Evolutionary conservation across 352 stramenopile species (phyloP), one percentile per base, ranked within the genome.

Genomic region (Phytophthora hybrid): DNA sequence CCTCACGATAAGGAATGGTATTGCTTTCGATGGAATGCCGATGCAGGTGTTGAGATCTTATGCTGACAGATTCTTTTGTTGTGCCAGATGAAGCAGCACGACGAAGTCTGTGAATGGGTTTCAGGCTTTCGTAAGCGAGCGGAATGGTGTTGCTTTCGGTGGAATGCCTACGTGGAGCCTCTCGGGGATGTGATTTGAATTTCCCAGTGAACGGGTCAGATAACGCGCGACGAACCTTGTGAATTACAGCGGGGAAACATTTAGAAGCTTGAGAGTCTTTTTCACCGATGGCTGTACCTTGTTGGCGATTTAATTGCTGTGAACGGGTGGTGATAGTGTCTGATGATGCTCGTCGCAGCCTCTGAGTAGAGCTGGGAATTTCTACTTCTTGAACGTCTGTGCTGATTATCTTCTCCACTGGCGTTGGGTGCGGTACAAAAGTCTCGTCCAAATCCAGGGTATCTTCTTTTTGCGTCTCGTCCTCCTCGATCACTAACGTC

Each of bases 381-480:
- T 41, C 3, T n/a, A 32, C 51, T 2, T 18, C 16, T 19, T 37
- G 31, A 41, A 57, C 13, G 2, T 44, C 8, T 56, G 37, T 46
- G 23, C 39, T n/a, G 13, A 6, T 23, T 5, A 44, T 32, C 1
- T 54, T 26, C 14, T 47, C n/a, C 6, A 32, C 46, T 2, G 6
- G 6, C 62, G 9, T 49, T 46, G 34, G 5, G 2, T 63, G 61
- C 7, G 39, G 31, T 37, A 29, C 11, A 13, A 46, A 23, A 4
- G 11, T 21, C 13, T 49, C 52, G 3, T 63, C 19, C 19, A 7
- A 21, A 8, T 32, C 13, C 52, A 58, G 13, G 4, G 34, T 34
- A n/a, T 73, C 51, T 8, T 66, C 39, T 41, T 34, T 60, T 16
- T 51, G 34, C 16, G 34, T 32, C 29, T 75, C 47, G 11, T 64